Evolutionary conservation across 257 asterid genomes (phyloP).

Genomic region (Penstemon barbatus): DNA sequence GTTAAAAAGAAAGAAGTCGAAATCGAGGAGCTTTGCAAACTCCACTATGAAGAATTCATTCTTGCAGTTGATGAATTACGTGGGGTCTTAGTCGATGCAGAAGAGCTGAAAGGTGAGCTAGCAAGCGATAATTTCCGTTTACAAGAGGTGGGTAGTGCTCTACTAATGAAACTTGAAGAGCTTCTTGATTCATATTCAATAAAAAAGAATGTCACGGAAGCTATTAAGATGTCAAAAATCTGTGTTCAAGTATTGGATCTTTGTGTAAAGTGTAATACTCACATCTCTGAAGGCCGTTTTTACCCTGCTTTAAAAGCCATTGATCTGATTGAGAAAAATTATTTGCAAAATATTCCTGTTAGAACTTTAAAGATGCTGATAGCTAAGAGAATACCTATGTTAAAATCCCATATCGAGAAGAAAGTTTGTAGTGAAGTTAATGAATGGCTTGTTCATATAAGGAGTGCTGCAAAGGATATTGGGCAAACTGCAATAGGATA

Average conservation of each 20-base stretch:
- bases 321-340: conserved; percentile 70
- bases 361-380: conserved; percentile 55
- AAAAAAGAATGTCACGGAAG: conserved; percentile 79
- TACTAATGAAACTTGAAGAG: conserved; percentile 78
- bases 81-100: conserved; percentile 91
- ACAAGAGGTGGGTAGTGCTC: conserved; percentile 76
- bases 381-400: conserved; percentile 62
- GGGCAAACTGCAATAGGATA: conserved; percentile 86
- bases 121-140: conserved; percentile 75
- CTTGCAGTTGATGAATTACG: conserved; percentile 94
- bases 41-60: conserved; percentile 88
- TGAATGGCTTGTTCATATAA: conserved; percentile 85
- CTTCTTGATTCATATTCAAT: conserved; percentile 76
- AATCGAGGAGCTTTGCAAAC: conserved; percentile 93
- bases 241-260: conserved; percentile 80
- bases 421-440: conserved; percentile 76
- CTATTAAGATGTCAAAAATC: conserved; percentile 73
- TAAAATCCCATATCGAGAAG: conserved; percentile 78
- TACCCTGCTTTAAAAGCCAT: conserved; percentile 92
- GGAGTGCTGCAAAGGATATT: conserved; percentile 78
- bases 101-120: conserved; percentile 83
- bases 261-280: conserved; percentile 76
- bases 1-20: conserved; percentile 85
- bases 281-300: conserved; percentile 73
- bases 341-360: conserved; percentile 67